These are phyloP conservation scores for Metarhizium robertsii DNA, from an alignment of 2,329 filamentous ascomycete genomes.

Conservation along the genomic window DNA sequence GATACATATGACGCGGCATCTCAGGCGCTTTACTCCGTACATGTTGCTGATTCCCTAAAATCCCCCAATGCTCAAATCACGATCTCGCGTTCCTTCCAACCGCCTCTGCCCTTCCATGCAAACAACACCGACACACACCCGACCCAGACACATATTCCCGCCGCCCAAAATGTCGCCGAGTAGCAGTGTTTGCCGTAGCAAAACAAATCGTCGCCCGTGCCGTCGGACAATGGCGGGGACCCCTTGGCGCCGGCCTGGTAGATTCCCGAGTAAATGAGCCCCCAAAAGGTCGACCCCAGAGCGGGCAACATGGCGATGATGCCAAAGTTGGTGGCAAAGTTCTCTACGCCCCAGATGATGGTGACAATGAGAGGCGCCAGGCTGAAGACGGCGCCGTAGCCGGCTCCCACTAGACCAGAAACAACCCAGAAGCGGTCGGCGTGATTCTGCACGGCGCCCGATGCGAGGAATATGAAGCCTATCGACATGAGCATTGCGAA, in stretches of 20 bases:
- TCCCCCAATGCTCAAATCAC: constrained; percentile 31
- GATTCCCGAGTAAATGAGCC: constrained; percentile 73
- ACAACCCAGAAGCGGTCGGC: constrained; percentile 77
- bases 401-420: constrained; percentile 74
- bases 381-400: constrained; percentile 87
- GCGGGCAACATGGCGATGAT: constrained; percentile 90
- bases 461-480: constrained; percentile 70
- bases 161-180: constrained; percentile 73
- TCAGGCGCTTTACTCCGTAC: no score
- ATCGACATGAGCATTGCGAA: constrained; percentile 66
- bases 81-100: constrained; percentile 71
- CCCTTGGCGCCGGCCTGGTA: constrained; percentile 59
- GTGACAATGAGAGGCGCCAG: constrained; percentile 85
- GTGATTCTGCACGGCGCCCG: constrained; percentile 64
- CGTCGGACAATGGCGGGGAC: constrained; percentile 20
- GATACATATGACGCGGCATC: no score
- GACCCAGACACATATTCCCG: constrained; percentile 70
- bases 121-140: constrained; percentile 63
- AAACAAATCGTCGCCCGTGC: constrained; percentile 41
- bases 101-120: constrained; percentile 71
- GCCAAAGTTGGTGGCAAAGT: constrained; percentile 97
- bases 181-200: constrained; percentile 83
- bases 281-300: constrained; percentile 80
- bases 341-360: constrained; percentile 98
- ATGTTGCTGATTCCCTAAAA: neutral